A percentile compares a stretch with the other conserved stretches of the same genome.
phyloP scores from a whole-genome alignment of 2,329 filamentous ascomycete species.

The Penicillium decumbens region DNA sequence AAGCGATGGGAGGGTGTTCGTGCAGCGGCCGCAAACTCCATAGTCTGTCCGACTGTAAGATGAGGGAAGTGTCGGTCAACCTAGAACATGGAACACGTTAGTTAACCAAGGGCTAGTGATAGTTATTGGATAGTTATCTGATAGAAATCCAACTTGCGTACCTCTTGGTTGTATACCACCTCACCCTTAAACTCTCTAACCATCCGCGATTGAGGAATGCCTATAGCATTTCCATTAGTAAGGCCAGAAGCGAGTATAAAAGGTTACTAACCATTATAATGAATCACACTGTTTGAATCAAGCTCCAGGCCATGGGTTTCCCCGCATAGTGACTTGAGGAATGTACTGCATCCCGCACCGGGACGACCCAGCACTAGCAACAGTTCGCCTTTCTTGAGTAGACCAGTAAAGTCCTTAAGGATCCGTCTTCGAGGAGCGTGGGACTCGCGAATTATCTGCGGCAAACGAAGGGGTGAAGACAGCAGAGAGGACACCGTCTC shows the following conservation, averaged over 20 bases:
- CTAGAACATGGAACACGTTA: slow-evolving; percentile 65
- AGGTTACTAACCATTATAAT: slow-evolving; percentile 63
- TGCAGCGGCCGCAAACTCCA: slow-evolving; percentile 70
- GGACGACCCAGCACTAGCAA: slow-evolving; percentile 49
- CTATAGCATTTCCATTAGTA: background rate
- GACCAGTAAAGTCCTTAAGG: slow-evolving; percentile 56
- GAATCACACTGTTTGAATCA: slow-evolving; percentile 64
- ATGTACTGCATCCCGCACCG: slow-evolving; percentile 62
- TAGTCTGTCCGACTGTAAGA: slow-evolving; percentile 64
- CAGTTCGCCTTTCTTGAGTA: slow-evolving; percentile 51
- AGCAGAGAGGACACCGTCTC: slow-evolving; percentile 20
- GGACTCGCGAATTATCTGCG: slow-evolving; percentile 14
- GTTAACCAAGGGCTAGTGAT: slow-evolving; percentile 39
- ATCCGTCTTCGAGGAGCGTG: slow-evolving; percentile 43
- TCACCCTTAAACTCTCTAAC: slow-evolving; percentile 38
- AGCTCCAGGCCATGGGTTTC: slow-evolving; percentile 74
- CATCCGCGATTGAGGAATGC: slow-evolving; percentile 26
- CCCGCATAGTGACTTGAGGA: slow-evolving; percentile 75
- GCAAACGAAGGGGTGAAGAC: slow-evolving; percentile 18
- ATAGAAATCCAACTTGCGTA: background rate
- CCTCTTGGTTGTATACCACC: slow-evolving; percentile 46
- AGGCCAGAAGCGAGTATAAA: background rate
- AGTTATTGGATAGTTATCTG: no score
- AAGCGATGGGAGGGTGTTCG: slow-evolving; percentile 40
- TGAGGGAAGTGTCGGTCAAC: slow-evolving; percentile 68